Evolutionary conservation across 2,329 filamentous ascomycete genomes (phyloP).

Genomic region (Aschersonia sp.): DNA sequence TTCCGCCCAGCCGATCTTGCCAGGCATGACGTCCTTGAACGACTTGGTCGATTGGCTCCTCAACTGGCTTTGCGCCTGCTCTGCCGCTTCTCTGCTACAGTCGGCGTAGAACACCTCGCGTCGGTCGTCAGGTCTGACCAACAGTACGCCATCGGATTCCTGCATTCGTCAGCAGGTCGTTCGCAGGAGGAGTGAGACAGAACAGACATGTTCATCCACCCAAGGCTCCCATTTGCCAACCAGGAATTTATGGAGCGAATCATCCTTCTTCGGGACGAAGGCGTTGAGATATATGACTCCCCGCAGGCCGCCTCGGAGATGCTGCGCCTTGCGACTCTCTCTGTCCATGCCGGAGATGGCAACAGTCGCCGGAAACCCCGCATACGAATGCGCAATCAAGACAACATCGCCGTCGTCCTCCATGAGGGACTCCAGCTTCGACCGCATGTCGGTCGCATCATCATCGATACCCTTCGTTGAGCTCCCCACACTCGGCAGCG

Average conservation of each 20-base stretch:
- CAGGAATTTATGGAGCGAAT: not conserved
- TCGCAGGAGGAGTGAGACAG: not conserved
- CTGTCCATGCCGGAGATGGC: not conserved
- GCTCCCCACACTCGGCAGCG: not conserved
- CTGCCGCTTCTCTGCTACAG: not conserved
- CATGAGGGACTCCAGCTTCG: not conserved
- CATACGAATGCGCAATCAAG: not conserved
- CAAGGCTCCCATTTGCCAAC: not conserved
- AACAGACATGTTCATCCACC: not conserved
- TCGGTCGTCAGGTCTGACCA: not conserved
- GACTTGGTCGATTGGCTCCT: not conserved
- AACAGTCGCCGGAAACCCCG: not conserved
- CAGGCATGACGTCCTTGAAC: not conserved
- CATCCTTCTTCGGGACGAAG: not conserved
- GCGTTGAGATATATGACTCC: not conserved
- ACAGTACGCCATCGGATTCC: not conserved
- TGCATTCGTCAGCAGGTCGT: not conserved
- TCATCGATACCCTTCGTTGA: not conserved
- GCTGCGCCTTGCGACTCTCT: not conserved
- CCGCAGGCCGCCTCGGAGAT: not conserved
- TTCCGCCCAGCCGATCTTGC: not conserved
- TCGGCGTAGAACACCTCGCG: not conserved
- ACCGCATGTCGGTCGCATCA: not conserved
- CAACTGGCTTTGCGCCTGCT: not conserved
- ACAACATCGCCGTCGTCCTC: not conserved